phyloP scores from a whole-genome alignment of 148 eudicot species.

The Camellia granthamiana region DNA sequence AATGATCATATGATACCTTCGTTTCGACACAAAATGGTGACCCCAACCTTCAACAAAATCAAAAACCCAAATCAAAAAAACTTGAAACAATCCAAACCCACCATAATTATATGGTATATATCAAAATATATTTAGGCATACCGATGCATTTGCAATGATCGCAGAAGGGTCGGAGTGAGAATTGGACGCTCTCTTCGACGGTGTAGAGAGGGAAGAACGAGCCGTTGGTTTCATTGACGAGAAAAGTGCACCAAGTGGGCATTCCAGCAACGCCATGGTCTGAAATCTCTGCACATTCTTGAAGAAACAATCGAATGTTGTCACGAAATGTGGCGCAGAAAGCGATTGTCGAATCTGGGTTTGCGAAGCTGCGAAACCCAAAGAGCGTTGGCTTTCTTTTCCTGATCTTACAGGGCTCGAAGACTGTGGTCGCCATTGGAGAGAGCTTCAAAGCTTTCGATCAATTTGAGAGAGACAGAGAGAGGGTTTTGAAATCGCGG shows the following conservation, averaged over 20 bases:
- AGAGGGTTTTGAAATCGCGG: constrained; percentile 7
- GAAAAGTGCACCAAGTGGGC: constrained; percentile 58
- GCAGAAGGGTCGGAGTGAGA: constrained; percentile 49
- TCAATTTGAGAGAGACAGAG: neutral
- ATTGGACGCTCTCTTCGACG: constrained; percentile 44
- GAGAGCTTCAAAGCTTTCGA: neutral
- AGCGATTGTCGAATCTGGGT: constrained; percentile 23
- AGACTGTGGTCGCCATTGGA: constrained; percentile 34
- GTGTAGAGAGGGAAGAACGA: constrained; percentile 51
- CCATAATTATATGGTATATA: neutral
- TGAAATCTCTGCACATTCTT: constrained; percentile 40
- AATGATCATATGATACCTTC: constrained; percentile 35
- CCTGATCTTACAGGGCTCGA: constrained; percentile 37
- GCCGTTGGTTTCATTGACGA: constrained; percentile 34
- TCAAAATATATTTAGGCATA: neutral
- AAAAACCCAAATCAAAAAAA: constrained; percentile 10
- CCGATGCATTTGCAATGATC: constrained; percentile 35
- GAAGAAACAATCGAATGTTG: constrained; percentile 46
- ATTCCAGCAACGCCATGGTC: constrained; percentile 31
- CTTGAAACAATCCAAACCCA: neutral
- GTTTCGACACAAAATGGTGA: constrained; percentile 36
- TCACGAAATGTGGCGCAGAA: constrained; percentile 51
- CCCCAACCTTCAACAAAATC: constrained; percentile 35
- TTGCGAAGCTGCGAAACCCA: constrained; percentile 29
- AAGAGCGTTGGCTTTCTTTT: constrained; percentile 39